Base-by-base conservation (phyloP, 768 basidiomycete species). In the Termitomyces eurrhizus region DNA sequence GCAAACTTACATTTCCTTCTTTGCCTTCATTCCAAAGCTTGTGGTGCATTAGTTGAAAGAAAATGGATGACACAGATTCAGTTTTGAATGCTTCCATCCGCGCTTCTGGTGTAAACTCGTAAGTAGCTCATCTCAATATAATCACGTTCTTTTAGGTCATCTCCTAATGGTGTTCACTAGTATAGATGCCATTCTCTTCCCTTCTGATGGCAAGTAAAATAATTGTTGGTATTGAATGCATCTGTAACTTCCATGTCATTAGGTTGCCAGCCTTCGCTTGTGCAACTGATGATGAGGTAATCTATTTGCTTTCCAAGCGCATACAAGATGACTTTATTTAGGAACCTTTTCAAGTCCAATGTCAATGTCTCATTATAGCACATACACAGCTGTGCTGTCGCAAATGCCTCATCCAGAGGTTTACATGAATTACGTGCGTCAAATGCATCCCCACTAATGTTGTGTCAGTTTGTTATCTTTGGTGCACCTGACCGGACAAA, bases 331-430 rank as follows among this genome's bases (percentile, higher is more conserved):
- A 51, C 21, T 29, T 60, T 18, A 45, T 24, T 21, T 33, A 61
- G 58, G 48, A 41, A 24, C 33, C 6, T 55, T 13, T 1, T 9
- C 2, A 62, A 83, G 81, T 64, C 78, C 78, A 2, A 77, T 80
- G 72, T 70, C 78, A 56, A 66, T 76, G 18, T 72, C 76, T 58
- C 78, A 80, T 50, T 80, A 81, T 60, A 74, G 73, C 14, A 72
- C 78, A 12, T 80, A 80, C 57, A 77, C 77, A 48, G 69, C 75
- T 58, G 72, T 78, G 33, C 79, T 21, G 21, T 21, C 84, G 50
- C 85, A 87, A 56, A 82, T 90, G 78, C 91, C 91, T 0, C 91
- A 93, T 71, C 91, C 91, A 12, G 90, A 92, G 71, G 83, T 90
- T 45, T 84, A 89, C 69, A 93, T 93, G 90, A 89, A 92, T 73